Evolutionary conservation across 345 rosid species (phyloP).

Genomic region (Lenwebbia sp.): DNA sequence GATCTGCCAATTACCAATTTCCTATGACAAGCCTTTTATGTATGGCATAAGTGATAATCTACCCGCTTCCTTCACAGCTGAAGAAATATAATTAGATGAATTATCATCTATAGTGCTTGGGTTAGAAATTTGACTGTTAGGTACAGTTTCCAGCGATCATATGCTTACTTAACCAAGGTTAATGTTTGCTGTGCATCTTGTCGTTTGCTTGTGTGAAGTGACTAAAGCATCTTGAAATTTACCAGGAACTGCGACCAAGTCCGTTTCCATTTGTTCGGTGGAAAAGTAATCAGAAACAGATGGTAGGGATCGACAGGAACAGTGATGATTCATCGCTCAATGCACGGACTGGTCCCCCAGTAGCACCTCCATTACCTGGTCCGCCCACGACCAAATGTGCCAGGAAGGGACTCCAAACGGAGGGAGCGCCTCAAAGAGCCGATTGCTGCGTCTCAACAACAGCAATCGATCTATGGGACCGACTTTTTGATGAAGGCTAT

Average conservation of each 20-base stretch:
- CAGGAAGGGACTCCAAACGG: neutral
- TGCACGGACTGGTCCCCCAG: constrained; percentile 10
- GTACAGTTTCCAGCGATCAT: neutral
- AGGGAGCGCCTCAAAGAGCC: constrained; percentile 7
- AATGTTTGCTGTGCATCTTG: neutral
- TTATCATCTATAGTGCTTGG: neutral
- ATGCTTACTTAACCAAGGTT: neutral
- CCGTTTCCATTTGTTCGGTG: neutral
- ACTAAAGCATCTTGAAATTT: neutral
- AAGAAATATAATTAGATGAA: no score
- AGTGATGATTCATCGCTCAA: neutral
- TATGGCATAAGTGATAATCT: neutral
- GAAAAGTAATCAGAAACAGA: neutral
- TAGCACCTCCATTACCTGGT: constrained; percentile 47
- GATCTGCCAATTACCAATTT: neutral
- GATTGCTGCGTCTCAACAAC: neutral
- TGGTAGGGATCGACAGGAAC: neutral
- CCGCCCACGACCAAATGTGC: constrained; percentile 10
- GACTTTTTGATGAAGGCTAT: constrained; percentile 60
- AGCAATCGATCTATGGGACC: constrained; percentile 35
- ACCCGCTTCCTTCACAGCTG: neutral
- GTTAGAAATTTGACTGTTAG: neutral
- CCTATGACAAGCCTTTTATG: neutral
- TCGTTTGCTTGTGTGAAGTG: neutral
- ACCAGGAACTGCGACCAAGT: neutral